Conservation (phyloP, 2,329 filamentous ascomycete genomes). For the Graphilbum fragrans region DNA sequence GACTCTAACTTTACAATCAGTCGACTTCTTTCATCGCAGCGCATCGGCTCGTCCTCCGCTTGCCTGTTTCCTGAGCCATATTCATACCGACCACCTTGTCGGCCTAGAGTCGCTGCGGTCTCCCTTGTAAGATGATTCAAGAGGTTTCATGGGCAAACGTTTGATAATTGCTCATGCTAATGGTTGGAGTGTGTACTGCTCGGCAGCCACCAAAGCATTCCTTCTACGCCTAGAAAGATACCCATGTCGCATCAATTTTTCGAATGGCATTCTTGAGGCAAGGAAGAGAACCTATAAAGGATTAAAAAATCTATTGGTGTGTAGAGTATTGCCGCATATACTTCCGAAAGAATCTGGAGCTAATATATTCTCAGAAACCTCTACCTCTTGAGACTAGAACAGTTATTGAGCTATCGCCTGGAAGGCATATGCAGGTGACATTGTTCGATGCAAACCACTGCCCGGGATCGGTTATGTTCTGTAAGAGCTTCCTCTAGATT, state of each 20-base stretch:
- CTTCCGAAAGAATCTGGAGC: background rate
- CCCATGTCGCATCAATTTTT: constrained; percentile 70
- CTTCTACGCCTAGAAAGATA: constrained; percentile 70
- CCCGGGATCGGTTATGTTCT: constrained; percentile 80
- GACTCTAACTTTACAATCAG: constrained; percentile 23
- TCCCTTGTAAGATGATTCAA: constrained; percentile 45
- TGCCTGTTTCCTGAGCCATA: constrained; percentile 83
- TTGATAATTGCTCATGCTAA: background rate
- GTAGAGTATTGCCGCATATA: constrained; percentile 18
- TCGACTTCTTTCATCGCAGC: constrained; percentile 67
- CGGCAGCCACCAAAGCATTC: constrained; percentile 68
- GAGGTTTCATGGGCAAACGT: background rate
- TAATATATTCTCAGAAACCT: constrained; percentile 43
- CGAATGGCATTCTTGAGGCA: constrained; percentile 63
- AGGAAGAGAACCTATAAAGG: constrained; percentile 66
- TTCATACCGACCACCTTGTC: constrained; percentile 79
- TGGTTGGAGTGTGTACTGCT: constrained; percentile 64
- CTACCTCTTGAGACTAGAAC: constrained; percentile 75
- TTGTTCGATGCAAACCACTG: constrained; percentile 90
- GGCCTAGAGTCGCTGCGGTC: constrained; percentile 67
- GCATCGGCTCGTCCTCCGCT: constrained; percentile 47
- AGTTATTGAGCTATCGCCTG: constrained; percentile 58
- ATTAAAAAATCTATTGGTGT: constrained; percentile 50
- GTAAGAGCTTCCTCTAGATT: constrained; percentile 26
- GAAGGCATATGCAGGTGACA: constrained; percentile 62